Percentiles rank a stretch among this genome's conserved stretches.
Evolutionary conservation across 768 basidiomycete genomes (phyloP).

Genomic region (Gloeophyllum trabeum): DNA sequence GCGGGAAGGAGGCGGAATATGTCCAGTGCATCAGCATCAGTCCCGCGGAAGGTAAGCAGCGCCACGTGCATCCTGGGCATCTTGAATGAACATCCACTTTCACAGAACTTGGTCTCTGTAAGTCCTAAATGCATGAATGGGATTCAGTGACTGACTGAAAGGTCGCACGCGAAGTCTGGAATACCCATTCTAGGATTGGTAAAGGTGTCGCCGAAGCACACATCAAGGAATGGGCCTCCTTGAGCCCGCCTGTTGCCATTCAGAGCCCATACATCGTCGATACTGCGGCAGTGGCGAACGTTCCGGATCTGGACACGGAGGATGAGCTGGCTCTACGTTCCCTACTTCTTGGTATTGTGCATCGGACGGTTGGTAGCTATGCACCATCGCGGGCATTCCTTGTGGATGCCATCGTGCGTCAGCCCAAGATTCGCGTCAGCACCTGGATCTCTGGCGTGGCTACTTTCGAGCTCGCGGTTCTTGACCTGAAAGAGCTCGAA

Average conservation of each 20-base stretch:
- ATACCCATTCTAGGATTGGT: conserved; percentile 54
- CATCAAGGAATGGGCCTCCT: conserved; percentile 36
- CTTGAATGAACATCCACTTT: neutral
- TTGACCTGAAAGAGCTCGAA: conserved; percentile 53
- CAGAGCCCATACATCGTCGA: conserved; percentile 17
- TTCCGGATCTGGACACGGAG: conserved; percentile 44
- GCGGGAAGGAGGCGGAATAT: conserved; percentile 39
- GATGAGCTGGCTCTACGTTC: conserved; percentile 64
- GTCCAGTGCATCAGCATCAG: conserved; percentile 51
- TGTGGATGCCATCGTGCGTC: conserved; percentile 34
- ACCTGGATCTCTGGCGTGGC: conserved; percentile 63
- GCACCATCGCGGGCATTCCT: conserved; percentile 35
- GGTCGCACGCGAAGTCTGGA: conserved; percentile 51
- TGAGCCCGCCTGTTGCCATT: conserved; percentile 35
- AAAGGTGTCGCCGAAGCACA: conserved; percentile 43
- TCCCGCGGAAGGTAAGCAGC: conserved; percentile 58
- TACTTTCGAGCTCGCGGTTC: conserved; percentile 58
- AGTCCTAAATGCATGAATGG: conserved; percentile 16
- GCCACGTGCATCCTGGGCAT: neutral
- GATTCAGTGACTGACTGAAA: neutral
- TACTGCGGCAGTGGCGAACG: neutral
- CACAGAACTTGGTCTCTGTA: conserved; percentile 62
- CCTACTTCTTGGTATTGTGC: conserved; percentile 55
- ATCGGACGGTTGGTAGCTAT: conserved; percentile 44
- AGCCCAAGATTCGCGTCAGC: conserved; percentile 31